Evolutionary conservation across 129 eudicot genomes (phyloP).

Genomic region (Glebionis coronaria): DNA sequence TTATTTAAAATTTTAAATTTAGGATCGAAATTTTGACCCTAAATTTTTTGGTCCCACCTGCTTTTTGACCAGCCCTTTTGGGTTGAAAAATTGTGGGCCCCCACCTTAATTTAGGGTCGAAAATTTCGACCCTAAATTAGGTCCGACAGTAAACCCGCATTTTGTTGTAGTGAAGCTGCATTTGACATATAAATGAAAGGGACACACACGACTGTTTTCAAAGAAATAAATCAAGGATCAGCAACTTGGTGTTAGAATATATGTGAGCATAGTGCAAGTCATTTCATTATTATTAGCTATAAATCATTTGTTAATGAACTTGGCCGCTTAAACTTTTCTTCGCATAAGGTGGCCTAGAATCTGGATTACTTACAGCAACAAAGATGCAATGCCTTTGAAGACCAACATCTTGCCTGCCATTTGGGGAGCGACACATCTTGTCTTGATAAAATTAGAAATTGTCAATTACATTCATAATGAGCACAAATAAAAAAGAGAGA

Average conservation of each 20-base stretch:
- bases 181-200: conserved; percentile 27
- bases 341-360: conserved; percentile 1
- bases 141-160: too few species aligned
- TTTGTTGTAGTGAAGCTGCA: too few species aligned
- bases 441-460: background rate
- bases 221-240: background rate
- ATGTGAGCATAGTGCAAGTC: background rate
- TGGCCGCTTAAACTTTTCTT: conserved; percentile 9
- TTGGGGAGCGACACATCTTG: background rate
- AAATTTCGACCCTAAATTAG: too few species aligned
- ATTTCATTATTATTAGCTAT: background rate
- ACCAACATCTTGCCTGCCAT: background rate
- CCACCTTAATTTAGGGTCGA: too few species aligned
- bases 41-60: too few species aligned
- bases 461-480: background rate
- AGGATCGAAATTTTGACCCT: too few species aligned
- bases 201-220: conserved; percentile 22
- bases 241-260: background rate
- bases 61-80: too few species aligned
- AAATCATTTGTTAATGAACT: background rate
- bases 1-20: too few species aligned
- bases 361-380: background rate
- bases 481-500: background rate
- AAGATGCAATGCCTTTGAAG: background rate
- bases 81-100: too few species aligned